Conservation (phyloP, 257 asterid species). For the Lavandula angustifolia region DNA sequence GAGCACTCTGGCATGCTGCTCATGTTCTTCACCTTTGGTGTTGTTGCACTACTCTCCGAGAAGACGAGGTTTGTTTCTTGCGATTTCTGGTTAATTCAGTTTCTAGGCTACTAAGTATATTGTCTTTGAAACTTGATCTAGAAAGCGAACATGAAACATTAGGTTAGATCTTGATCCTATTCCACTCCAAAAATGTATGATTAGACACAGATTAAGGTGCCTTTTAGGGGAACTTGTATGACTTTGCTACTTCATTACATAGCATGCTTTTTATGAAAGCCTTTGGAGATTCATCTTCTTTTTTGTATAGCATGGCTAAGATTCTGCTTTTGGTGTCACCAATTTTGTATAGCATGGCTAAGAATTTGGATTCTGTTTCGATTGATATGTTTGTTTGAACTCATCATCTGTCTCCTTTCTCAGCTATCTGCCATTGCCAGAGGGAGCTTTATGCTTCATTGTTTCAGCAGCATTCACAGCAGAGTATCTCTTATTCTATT, state of each 20-base stretch:
- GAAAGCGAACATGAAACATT: neutral
- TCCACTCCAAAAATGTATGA: neutral
- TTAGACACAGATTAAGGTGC: neutral
- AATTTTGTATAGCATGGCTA: too few species aligned
- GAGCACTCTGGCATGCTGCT: constrained; percentile 98
- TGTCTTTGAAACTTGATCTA: neutral
- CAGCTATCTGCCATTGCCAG: constrained; percentile 84
- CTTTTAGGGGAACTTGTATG: neutral
- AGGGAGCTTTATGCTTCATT: constrained; percentile 69
- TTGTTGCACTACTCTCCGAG: constrained; percentile 70
- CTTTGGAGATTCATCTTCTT: too few species aligned
- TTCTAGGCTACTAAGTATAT: too few species aligned
- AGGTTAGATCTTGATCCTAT: neutral
- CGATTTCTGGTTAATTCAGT: too few species aligned
- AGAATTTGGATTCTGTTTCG: neutral
- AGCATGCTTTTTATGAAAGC: too few species aligned
- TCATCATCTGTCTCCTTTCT: constrained; percentile 22
- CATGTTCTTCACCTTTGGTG: constrained; percentile 87
- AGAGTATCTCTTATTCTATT: constrained; percentile 82
- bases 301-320: too few species aligned
- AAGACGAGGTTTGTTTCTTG: constrained; percentile 66
- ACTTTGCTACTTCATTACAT: too few species aligned
- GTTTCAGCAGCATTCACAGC: constrained; percentile 83
- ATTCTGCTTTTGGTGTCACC: neutral
- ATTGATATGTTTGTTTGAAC: neutral